phyloP scores from a whole-genome alignment of 1,139 yeast genomes.

The Saccharomyces hybrid region DNA sequence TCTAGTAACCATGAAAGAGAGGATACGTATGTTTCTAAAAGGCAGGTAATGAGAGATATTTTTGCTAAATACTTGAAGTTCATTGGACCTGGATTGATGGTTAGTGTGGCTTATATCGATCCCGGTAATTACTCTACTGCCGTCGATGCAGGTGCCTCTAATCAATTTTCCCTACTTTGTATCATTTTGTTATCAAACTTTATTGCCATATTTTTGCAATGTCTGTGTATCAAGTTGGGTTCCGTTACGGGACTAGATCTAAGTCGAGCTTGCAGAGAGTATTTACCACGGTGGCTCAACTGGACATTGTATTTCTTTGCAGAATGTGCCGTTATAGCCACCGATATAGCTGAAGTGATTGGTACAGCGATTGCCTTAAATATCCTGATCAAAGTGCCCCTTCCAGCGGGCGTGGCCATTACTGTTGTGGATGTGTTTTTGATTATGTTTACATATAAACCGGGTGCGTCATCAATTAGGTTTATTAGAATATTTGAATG shows the following conservation, averaged over 20 bases:
- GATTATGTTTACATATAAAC: slow-evolving; percentile 67
- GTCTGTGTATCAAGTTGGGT: slow-evolving; percentile 66
- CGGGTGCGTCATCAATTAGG: slow-evolving; percentile 56
- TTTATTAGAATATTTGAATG: slow-evolving; percentile 61
- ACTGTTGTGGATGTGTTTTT: slow-evolving; percentile 67
- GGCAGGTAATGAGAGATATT: slow-evolving; percentile 6
- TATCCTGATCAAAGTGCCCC: slow-evolving; percentile 57
- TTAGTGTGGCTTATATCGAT: slow-evolving; percentile 74
- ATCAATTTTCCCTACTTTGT: slow-evolving; percentile 55
- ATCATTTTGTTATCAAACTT: slow-evolving; percentile 59
- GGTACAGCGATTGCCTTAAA: slow-evolving; percentile 84
- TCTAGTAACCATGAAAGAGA: background rate
- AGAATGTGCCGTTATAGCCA: slow-evolving; percentile 74
- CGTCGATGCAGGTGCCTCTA: slow-evolving; percentile 68
- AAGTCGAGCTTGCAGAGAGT: slow-evolving; percentile 59
- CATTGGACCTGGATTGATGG: slow-evolving; percentile 74
- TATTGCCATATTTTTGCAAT: slow-evolving; percentile 68
- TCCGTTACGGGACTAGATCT: slow-evolving; percentile 75
- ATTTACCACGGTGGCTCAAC: slow-evolving; percentile 57
- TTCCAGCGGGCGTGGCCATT: slow-evolving; percentile 71
- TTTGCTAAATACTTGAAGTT: slow-evolving; percentile 48
- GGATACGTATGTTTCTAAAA: background rate
- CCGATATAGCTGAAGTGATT: slow-evolving; percentile 81
- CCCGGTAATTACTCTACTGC: slow-evolving; percentile 85
- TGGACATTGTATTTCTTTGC: slow-evolving; percentile 56